Percentiles rank a stretch among this genome's conserved stretches.
Conservation (phyloP, 495 filamentous ascomycete genomes). For the Neurospora discreta region DNA sequence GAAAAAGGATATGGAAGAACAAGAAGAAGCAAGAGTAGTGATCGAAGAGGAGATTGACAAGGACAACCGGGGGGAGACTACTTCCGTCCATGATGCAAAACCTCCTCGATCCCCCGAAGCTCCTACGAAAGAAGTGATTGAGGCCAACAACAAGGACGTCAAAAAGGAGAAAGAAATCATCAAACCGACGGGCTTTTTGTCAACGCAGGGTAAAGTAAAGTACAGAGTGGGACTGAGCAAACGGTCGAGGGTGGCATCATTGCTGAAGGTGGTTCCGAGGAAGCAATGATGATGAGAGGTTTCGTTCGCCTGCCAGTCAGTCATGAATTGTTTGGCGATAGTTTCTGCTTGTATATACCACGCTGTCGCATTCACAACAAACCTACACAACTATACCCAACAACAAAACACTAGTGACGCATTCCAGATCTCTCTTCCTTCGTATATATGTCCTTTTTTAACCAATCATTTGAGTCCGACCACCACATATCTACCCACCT, state of each 20-base stretch:
- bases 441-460: background rate
- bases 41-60: background rate
- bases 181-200: background rate
- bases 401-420: background rate
- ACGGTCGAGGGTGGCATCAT: constrained; percentile 18
- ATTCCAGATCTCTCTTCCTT: background rate
- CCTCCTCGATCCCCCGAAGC: background rate
- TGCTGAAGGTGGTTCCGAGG: constrained; percentile 10
- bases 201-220: constrained; percentile 3
- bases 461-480: background rate
- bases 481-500: too few species aligned
- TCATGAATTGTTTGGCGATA: background rate
- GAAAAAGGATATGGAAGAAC: background rate
- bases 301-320: background rate
- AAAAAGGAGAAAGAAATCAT: background rate
- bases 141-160: background rate
- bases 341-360: background rate
- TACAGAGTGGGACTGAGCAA: constrained; percentile 20
- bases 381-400: background rate
- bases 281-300: background rate
- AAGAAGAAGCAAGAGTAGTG: background rate
- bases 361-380: background rate
- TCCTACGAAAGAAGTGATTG: background rate
- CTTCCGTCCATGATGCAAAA: background rate
- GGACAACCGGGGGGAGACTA: background rate